Evolutionary conservation across 2,329 filamentous ascomycete genomes (phyloP), one percentile per base, ranked within the genome.

Genomic region (Aschersonia sp.): DNA sequence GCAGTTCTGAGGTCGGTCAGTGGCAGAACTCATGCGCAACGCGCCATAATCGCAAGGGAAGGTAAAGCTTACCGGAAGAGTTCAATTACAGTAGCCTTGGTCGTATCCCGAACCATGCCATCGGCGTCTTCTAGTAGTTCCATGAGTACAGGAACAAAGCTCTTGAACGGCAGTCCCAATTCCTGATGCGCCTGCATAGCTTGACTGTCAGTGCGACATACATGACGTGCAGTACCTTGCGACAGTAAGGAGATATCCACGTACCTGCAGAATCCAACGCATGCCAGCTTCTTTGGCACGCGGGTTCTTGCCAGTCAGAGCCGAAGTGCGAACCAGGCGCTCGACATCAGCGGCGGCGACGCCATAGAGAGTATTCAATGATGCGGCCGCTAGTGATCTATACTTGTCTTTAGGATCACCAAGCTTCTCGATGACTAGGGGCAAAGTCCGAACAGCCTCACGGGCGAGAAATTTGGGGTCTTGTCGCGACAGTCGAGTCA

Each of bases 101-200:
- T 88, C 40, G 78, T 77, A 58, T 95, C 89, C 61, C 91, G 80
- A 53, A 96, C 89, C 65, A 80, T 82, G 45, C 85, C 84, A 62
- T 95, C 91, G 7, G 89, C 85, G 63, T 96, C 89, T 65, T 96
- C 91, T 42, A 96, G 75, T 54, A 92, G 77, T 48, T 87, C 83
- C 68, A 96, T 91, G 41, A 96, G 73, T 9, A 77, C 75, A 3
- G 86, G 84, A 2, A 94, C 89, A 61, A 94, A 95, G 58, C 71
- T 71, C 52, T 87, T 84, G 66, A 96, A 96, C 40, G 82, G 81
- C 54, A 96, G 70, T 40, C 79, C 80, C 50, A 89, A 78, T 47
- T 87, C 83, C 59, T 82, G 77, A 62, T 92, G 85, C 82, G 91
- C 94, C 77, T 88, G 40, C 40, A 3, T 12, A 38, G 32, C 7